Base-by-base conservation (phyloP, 176 grass and related monocot genomes). In the Avena sativa region DNA sequence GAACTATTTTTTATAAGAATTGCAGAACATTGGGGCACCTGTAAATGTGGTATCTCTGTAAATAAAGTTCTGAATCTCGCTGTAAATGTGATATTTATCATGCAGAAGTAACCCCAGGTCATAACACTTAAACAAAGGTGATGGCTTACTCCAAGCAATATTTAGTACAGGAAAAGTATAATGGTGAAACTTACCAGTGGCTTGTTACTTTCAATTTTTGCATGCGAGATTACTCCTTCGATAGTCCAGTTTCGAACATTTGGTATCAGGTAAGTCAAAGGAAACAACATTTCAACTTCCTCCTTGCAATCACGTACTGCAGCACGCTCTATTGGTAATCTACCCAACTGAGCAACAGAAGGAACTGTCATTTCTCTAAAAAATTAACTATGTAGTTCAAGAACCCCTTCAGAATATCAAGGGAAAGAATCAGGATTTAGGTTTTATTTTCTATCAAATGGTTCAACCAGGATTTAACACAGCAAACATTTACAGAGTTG, bases 241-340 rank as follows among this genome's bases (percentile, higher is more conserved):
- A 89, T 19, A 67, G 55, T 89, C 82, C 82, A 89, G 49, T 81
- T 78, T 80, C 2, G 15, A 17, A 89, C 48, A 75, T 53, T 47
- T 73, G 76, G 88, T 65, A 85, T 85, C n/a, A 76, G 82, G 76
- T 34, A 85, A 72, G 88, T 89, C n/a, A 66, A 63, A 48, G 81
- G 88, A 17, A 89, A 80, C 34, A 89, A 12, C 81, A 89, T 80
- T 74, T 89, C 88, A 47, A 89, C 76, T 85, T 80, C 82, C 73
- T 89, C 82, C 25, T 34, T 75, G 75, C 69, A 80, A 21, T 28
- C 66, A 56, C 46, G 12, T 56, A 13, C 3, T 7, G 88, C 88
- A 48, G 88, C 67, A 71, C 47, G 47, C 76, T 85, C 75, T 66
- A 85, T 59, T 47, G 82, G 88, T 16, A 79, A 47, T 9, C 1